Percentiles rank a stretch among this genome's conserved stretches.
Conservation (phyloP, 495 filamentous ascomycete species). For the Penicillium canescens region DNA sequence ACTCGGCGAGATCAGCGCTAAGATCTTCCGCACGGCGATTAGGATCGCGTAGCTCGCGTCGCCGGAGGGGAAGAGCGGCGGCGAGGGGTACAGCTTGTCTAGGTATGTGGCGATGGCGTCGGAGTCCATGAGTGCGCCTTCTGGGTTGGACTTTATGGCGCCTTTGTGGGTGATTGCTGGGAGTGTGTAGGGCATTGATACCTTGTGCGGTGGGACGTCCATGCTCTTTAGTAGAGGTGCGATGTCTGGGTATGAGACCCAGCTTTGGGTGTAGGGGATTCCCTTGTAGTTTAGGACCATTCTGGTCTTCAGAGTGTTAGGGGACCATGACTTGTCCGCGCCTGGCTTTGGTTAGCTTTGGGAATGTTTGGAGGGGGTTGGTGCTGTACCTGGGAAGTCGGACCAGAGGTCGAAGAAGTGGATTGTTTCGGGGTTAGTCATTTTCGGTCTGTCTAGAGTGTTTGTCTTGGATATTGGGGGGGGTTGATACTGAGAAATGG, state of each 20-base stretch:
- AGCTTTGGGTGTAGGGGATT: constrained; percentile 43
- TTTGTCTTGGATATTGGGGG: background rate
- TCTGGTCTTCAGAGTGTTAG: constrained; percentile 41
- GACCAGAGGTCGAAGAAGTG: constrained; percentile 43
- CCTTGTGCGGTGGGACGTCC: constrained; percentile 23
- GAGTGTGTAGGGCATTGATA: constrained; percentile 33
- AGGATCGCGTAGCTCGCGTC: constrained; percentile 31
- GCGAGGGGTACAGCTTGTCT: constrained; percentile 34
- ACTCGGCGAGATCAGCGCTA: background rate
- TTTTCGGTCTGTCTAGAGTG: constrained; percentile 7
- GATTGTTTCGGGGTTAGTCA: constrained; percentile 30
- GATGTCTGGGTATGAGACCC: constrained; percentile 44
- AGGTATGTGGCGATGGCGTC: constrained; percentile 38
- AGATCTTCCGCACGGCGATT: constrained; percentile 12
- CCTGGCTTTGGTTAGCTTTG: constrained; percentile 21
- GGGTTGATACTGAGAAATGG: background rate
- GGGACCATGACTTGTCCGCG: constrained; percentile 38
- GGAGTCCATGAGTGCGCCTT: constrained; percentile 40
- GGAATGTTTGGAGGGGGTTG: background rate
- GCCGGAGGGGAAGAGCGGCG: constrained; percentile 33
- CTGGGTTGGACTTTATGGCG: constrained; percentile 23
- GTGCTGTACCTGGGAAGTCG: constrained; percentile 29
- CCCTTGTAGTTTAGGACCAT: constrained; percentile 41
- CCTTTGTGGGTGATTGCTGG: constrained; percentile 37
- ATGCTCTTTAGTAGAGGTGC: constrained; percentile 29